Conservation (phyloP, 2,329 filamentous ascomycete genomes). For the Xylaria sp. region DNA sequence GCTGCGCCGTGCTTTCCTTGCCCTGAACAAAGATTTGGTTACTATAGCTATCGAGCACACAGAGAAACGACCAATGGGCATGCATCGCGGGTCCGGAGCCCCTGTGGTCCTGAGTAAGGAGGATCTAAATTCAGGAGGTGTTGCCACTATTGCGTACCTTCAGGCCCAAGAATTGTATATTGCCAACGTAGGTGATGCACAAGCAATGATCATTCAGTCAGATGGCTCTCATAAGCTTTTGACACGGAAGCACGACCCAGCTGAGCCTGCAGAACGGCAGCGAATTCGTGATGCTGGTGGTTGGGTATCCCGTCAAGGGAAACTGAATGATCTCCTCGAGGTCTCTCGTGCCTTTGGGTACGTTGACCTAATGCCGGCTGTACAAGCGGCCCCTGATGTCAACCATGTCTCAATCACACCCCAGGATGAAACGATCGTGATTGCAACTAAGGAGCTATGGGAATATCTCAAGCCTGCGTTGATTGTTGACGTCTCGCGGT, state of each 20-base stretch:
- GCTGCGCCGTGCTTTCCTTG: conserved; percentile 84
- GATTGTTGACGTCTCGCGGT: conserved; percentile 89
- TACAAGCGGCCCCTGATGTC: conserved; percentile 90
- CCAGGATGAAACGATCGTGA: conserved; percentile 90
- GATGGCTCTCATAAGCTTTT: conserved; percentile 86
- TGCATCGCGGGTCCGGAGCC: conserved; percentile 77
- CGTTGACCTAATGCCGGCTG: conserved; percentile 88
- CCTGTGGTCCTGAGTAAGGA: conserved; percentile 86
- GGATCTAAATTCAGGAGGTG: conserved; percentile 88
- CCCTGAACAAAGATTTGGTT: conserved; percentile 93
- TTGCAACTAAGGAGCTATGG: conserved; percentile 95
- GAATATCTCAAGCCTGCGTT: conserved; percentile 91
- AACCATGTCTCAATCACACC: conserved; percentile 82
- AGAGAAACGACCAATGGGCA: conserved; percentile 74
- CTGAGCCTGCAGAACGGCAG: conserved; percentile 83
- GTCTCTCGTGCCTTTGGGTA: conserved; percentile 97
- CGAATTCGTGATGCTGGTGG: conserved; percentile 94
- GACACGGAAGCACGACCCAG: conserved; percentile 92
- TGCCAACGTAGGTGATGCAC: conserved; percentile 94
- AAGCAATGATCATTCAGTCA: conserved; percentile 93
- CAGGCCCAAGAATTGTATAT: conserved; percentile 91
- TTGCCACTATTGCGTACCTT: conserved; percentile 91
- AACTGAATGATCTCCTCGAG: conserved; percentile 89
- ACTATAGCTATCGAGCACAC: conserved; percentile 83
- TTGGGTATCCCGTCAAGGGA: conserved; percentile 94